A percentile compares a stretch with the other conserved stretches of the same genome.
Evolutionary conservation across 352 stramenopile species (phyloP).

Genomic region (Globisporangium lucens): DNA sequence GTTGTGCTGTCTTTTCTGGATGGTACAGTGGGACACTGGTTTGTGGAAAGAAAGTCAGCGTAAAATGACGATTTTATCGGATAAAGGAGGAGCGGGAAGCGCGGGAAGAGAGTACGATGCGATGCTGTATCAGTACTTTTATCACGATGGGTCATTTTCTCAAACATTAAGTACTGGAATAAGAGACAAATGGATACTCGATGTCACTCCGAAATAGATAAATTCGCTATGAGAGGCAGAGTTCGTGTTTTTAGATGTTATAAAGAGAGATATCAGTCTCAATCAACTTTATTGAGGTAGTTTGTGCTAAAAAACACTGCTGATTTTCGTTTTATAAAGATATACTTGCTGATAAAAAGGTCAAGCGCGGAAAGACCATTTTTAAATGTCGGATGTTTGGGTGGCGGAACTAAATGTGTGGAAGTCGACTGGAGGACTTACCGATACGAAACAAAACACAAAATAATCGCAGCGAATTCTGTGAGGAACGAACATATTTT

Average conservation of each 20-base stretch:
- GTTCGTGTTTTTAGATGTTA: background rate
- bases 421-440: background rate
- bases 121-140: background rate
- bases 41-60: background rate
- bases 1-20: background rate
- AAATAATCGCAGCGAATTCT: background rate
- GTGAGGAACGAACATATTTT: background rate
- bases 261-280: background rate
- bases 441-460: background rate
- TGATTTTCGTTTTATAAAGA: background rate
- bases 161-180: background rate
- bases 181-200: background rate
- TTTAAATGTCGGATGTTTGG: background rate
- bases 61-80: background rate
- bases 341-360: too few relatives aligned
- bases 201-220: background rate
- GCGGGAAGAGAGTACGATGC: too few relatives aligned
- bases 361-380: too few relatives aligned
- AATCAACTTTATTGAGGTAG: too few relatives aligned
- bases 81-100: background rate
- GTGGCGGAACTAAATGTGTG: background rate
- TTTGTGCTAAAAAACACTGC: too few relatives aligned
- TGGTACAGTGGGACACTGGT: background rate
- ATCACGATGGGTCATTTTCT: too few relatives aligned
- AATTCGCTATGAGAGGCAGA: background rate